Evolutionary conservation across 2,329 filamentous ascomycete genomes (phyloP).

Genomic region (Cladosporium sphaerospermum): DNA sequence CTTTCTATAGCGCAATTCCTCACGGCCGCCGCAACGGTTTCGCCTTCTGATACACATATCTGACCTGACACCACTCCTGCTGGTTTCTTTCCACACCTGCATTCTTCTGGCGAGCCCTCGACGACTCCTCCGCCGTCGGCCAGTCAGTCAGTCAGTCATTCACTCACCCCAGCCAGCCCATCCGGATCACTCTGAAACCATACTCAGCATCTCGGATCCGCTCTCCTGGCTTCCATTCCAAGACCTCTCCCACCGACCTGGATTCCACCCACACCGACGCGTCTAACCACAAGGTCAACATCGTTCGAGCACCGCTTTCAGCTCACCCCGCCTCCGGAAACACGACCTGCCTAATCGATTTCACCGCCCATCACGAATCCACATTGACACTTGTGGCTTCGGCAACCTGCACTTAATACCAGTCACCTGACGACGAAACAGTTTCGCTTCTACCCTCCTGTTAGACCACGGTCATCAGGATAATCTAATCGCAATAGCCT

Average conservation of each 20-base stretch:
- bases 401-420: slow-evolving; percentile 5
- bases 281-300: slow-evolving; percentile 9
- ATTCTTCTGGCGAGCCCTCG: slow-evolving; percentile 7
- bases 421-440: slow-evolving; percentile 8
- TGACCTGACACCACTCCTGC: slow-evolving; percentile 13
- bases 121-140: slow-evolving; percentile 5
- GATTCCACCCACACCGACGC: slow-evolving; percentile 22
- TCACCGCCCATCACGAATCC: neutral
- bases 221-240: slow-evolving; percentile 25
- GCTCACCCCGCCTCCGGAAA: neutral
- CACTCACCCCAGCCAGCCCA: neutral
- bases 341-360: slow-evolving; percentile 1
- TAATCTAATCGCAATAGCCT: slow-evolving; percentile 4
- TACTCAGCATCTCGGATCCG: slow-evolving; percentile 22
- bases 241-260: slow-evolving; percentile 24
- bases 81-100: slow-evolving; percentile 13
- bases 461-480: neutral
- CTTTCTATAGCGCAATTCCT: slow-evolving; percentile 13
- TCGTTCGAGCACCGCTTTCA: neutral
- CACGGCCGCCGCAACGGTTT: slow-evolving; percentile 12
- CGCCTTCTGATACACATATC: slow-evolving; percentile 13
- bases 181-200: slow-evolving; percentile 12
- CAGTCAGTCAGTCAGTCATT: too few species aligned
- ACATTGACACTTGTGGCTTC: slow-evolving; percentile 7
- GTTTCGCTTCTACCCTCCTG: neutral